These are phyloP conservation scores for Trametes meyenii DNA, from an alignment of 768 basidiomycete species.

Conservation along the genomic window DNA sequence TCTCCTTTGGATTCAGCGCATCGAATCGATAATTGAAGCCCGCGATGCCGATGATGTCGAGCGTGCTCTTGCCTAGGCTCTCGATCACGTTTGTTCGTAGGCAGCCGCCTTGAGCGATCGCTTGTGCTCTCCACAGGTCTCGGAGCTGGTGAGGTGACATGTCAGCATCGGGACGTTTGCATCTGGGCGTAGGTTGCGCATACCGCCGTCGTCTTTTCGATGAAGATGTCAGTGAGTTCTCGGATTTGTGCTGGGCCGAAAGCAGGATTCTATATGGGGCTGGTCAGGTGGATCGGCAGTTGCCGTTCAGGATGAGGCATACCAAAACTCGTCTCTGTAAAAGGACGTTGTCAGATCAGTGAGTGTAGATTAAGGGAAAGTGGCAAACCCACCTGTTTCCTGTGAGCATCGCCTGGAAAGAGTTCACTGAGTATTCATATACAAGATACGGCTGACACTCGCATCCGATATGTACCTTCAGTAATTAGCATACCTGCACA, in stretches of 20 bases:
- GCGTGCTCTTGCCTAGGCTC: conserved; percentile 39
- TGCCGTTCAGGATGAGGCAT: not conserved
- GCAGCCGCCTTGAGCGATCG: conserved; percentile 28
- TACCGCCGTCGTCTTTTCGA: conserved; percentile 56
- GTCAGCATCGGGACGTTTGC: too few relatives aligned
- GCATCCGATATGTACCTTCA: conserved; percentile 32
- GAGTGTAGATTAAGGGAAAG: not conserved
- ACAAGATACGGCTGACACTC: not conserved
- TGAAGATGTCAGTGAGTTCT: conserved; percentile 57
- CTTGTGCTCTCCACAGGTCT: conserved; percentile 32
- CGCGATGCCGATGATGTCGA: conserved; percentile 47
- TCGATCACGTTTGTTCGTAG: conserved; percentile 35
- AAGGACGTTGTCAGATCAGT: not conserved
- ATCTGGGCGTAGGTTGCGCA: not conserved
- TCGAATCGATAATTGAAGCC: conserved; percentile 43
- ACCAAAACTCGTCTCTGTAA: conserved; percentile 34
- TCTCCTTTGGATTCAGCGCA: conserved; percentile 31
- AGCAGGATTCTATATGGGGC: conserved; percentile 55
- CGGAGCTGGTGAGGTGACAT: conserved; percentile 21
- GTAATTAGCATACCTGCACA: conserved; percentile 51
- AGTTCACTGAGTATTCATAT: not conserved
- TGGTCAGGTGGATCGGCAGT: not conserved
- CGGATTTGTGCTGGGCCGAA: conserved; percentile 63
- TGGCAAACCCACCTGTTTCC: conserved; percentile 37
- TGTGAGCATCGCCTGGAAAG: conserved; percentile 38